Base-by-base conservation (phyloP, 345 rosid genomes). In the Dipteronia sinensis region DNA sequence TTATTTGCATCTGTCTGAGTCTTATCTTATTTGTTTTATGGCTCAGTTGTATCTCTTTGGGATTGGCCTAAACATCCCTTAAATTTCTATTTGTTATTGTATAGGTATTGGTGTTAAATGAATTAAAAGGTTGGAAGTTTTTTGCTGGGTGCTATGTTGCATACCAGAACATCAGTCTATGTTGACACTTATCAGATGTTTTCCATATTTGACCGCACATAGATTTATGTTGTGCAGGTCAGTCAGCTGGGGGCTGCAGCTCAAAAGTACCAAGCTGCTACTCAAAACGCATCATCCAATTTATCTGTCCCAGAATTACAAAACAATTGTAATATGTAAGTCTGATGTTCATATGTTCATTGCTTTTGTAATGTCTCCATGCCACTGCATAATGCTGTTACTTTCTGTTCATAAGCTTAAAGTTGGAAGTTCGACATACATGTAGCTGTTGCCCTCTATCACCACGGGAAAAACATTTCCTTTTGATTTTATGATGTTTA, bases 161-260 rank as follows among this genome's bases (percentile, higher is more conserved):
- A 46, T 19, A 9, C 44, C 16, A 55, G 34, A 62, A 31, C 49
- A 15, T 12, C 38, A 12, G 46, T 42, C 27, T 3, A 29, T 29
- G 4, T 53, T 74, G 61, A n/a, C 1, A 46, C 17, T 63, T 31
- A 44, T 1, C 7, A 13, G 9, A 4, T 17, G 4, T 44, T 20
- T 29, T 53, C 42, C 6, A 11, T 55, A 55, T 67, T 58, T 82
- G 73, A 55, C 9, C 65, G 47, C 67, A 56, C 63, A 51, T 68
- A 42, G 10, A 19, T 63, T 75, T 56, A 2, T 59, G 31, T 76
- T 75, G 22, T 79, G 82, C 89, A 96, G 98, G 98, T 96, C 74
- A 90, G 87, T 86, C 97, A 92, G 83, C 94, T 94, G 71, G 98
- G 93, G 25, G 85, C 90, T 8, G 98, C 96, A 23, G 98, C 99